A percentile compares a stretch with the other conserved stretches of the same genome.
These are phyloP conservation scores for Candida tammaniensis DNA, from an alignment of 805 yeast species.

Conservation along the genomic window DNA sequence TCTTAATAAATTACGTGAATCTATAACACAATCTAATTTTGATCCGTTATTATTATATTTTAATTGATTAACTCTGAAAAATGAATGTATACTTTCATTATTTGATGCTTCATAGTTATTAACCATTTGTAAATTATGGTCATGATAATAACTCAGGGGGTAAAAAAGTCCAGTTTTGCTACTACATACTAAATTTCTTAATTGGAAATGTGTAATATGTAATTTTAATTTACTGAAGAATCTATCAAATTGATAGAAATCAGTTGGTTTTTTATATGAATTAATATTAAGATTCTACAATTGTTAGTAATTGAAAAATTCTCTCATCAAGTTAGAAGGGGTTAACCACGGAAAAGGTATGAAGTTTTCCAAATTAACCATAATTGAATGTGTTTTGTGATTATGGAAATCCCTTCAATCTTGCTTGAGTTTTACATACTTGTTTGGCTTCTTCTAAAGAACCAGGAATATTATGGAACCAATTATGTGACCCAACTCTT, in stretches of 20 bases:
- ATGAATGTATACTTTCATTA: constrained; percentile 28
- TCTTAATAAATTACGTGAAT: constrained; percentile 25
- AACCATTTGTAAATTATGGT: constrained; percentile 25
- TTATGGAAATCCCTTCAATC: too few species aligned
- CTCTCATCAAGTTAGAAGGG: neutral
- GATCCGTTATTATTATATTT: constrained; percentile 25
- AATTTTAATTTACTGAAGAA: constrained; percentile 46
- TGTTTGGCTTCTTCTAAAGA: constrained; percentile 31
- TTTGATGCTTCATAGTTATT: constrained; percentile 20
- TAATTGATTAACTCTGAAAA: constrained; percentile 35
- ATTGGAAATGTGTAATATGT: constrained; percentile 54
- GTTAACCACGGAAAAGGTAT: neutral
- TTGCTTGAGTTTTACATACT: constrained; percentile 27
- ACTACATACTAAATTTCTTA: constrained; percentile 48
- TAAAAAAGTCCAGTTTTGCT: constrained; percentile 37
- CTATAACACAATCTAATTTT: constrained; percentile 38
- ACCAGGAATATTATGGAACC: constrained; percentile 37
- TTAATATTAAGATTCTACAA: constrained; percentile 21
- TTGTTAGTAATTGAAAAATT: constrained; percentile 19
- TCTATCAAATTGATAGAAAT: constrained; percentile 36
- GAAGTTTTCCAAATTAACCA: neutral
- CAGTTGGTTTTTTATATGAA: constrained; percentile 22
- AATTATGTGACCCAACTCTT: constrained; percentile 32
- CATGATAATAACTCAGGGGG: constrained; percentile 33
- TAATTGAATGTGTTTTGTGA: too few species aligned